Percentiles rank a stretch among this genome's conserved stretches.
These are phyloP conservation scores for Trichoderma polysporum DNA, from an alignment of 2,329 filamentous ascomycete genomes.

Conservation along the genomic window DNA sequence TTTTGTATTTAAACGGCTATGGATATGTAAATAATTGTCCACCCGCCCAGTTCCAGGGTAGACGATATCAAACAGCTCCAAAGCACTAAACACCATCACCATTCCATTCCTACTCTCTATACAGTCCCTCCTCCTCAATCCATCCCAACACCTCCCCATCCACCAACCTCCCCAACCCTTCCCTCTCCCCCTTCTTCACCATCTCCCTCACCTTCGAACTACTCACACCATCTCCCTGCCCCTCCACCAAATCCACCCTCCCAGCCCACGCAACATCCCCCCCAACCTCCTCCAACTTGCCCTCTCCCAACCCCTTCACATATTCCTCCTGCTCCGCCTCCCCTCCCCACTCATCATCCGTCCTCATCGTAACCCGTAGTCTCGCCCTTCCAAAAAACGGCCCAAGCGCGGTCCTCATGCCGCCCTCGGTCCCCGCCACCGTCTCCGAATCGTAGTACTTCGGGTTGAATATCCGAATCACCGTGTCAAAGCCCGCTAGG, in stretches of 20 bases:
- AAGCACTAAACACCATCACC: not conserved
- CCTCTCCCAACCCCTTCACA: slow-evolving; percentile 48
- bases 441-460: slow-evolving; percentile 60
- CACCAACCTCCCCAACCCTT: slow-evolving; percentile 53
- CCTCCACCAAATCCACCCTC: slow-evolving; percentile 60
- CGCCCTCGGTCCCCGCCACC: not conserved
- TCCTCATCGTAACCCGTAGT: slow-evolving; percentile 63
- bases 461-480: slow-evolving; percentile 68
- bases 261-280: slow-evolving; percentile 58
- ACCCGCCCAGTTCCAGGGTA: not conserved
- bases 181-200: slow-evolving; percentile 47
- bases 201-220: slow-evolving; percentile 64
- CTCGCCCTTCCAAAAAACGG: slow-evolving; percentile 64
- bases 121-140: slow-evolving; percentile 58
- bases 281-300: slow-evolving; percentile 51
- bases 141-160: slow-evolving; percentile 56
- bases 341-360: slow-evolving; percentile 59
- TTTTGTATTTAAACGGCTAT: not conserved
- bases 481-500: slow-evolving; percentile 73
- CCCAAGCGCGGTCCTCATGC: slow-evolving; percentile 54
- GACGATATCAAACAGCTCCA: not conserved
- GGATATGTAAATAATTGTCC: not conserved
- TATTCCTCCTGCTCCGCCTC: slow-evolving; percentile 48
- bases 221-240: slow-evolving; percentile 46
- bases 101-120: slow-evolving; percentile 35